phyloP scores from a whole-genome alignment of 2,329 filamentous ascomycete species.

The Calonectria pseudoreteaudii region DNA sequence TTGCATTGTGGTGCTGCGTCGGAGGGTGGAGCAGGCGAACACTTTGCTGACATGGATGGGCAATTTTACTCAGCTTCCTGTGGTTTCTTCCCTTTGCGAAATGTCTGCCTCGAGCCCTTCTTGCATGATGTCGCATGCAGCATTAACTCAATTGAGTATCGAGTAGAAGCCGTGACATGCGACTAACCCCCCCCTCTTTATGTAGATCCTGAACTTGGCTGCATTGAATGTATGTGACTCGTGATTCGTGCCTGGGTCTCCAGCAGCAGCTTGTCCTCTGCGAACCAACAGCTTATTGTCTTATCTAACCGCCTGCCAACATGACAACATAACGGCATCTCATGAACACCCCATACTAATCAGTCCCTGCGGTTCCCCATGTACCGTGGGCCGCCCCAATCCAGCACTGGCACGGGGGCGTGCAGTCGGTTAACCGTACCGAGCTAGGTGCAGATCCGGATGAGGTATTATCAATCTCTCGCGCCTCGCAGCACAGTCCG shows the following conservation, averaged over 20 bases:
- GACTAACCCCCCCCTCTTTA: no score
- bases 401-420: neutral
- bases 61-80: neutral
- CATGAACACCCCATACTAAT: neutral
- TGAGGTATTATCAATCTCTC: slow-evolving; percentile 43
- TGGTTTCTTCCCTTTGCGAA: neutral
- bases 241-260: neutral
- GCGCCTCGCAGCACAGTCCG: slow-evolving; percentile 21
- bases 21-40: neutral
- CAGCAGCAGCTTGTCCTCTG: neutral
- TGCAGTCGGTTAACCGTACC: slow-evolving; percentile 12
- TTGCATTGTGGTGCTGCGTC: neutral
- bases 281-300: slow-evolving; percentile 7
- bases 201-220: neutral
- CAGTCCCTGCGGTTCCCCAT: slow-evolving; percentile 1
- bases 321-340: neutral
- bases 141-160: neutral
- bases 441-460: slow-evolving; percentile 25
- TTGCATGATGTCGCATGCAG: slow-evolving; percentile 6
- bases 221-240: neutral
- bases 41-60: neutral
- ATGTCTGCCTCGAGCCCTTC: slow-evolving; percentile 3
- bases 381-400: neutral
- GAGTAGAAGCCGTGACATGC: neutral
- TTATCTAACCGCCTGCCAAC: neutral